Percentiles rank a stretch among this genome's conserved stretches.
phyloP scores from a whole-genome alignment of 2,329 filamentous ascomycete genomes.

The Fusarium sp. region DNA sequence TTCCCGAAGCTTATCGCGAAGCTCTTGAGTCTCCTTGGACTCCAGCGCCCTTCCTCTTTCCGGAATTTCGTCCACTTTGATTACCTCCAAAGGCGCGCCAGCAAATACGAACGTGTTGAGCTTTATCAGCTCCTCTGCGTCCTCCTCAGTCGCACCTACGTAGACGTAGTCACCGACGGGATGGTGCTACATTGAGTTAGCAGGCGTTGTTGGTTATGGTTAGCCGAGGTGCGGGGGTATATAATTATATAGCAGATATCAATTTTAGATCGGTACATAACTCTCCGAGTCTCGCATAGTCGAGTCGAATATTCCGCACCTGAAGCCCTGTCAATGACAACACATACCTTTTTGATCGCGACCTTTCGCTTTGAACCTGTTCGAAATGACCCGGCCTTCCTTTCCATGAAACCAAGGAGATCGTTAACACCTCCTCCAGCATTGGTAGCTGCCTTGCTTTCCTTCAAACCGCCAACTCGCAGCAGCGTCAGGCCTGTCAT shows the following conservation, averaged over 20 bases:
- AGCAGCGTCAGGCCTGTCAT: slow-evolving; percentile 52
- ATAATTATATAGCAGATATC: slow-evolving; percentile 37
- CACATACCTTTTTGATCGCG: slow-evolving; percentile 83
- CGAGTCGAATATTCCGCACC: slow-evolving; percentile 45
- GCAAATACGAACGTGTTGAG: slow-evolving; percentile 78
- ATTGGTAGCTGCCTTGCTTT: slow-evolving; percentile 76
- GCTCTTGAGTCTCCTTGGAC: slow-evolving; percentile 67
- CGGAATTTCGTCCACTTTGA: slow-evolving; percentile 60
- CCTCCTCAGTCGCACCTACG: slow-evolving; percentile 73
- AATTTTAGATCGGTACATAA: slow-evolving; percentile 37
- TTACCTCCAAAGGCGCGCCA: slow-evolving; percentile 69
- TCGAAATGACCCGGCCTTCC: slow-evolving; percentile 71
- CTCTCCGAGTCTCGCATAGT: slow-evolving; percentile 38
- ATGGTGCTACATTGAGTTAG: slow-evolving; percentile 79
- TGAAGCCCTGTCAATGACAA: slow-evolving; percentile 50
- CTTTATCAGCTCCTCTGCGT: slow-evolving; percentile 73
- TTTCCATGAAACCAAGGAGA: slow-evolving; percentile 76
- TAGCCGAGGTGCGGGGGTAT: slow-evolving; percentile 39
- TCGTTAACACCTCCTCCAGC: slow-evolving; percentile 74
- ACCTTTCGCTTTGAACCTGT: slow-evolving; percentile 63
- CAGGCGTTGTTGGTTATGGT: slow-evolving; percentile 58
- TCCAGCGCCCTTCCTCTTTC: slow-evolving; percentile 57
- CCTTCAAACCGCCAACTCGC: slow-evolving; percentile 71
- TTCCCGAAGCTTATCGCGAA: slow-evolving; percentile 75
- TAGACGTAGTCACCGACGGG: slow-evolving; percentile 76